These are phyloP conservation scores for Staphylotrichum tortipilum DNA, from an alignment of 495 filamentous ascomycete genomes.

Conservation along the genomic window DNA sequence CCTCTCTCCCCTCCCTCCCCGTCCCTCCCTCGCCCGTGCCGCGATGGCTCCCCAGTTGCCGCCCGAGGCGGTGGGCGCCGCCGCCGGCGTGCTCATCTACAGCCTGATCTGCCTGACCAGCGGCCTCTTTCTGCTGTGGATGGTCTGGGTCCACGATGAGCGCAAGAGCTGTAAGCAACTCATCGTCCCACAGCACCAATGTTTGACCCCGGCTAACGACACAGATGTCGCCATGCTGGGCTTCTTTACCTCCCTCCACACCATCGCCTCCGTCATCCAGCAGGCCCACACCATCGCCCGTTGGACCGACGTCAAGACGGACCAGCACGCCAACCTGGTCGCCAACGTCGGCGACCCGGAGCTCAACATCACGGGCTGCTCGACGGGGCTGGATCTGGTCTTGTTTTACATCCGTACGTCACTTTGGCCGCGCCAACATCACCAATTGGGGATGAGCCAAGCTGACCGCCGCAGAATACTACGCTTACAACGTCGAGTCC, in stretches of 20 bases:
- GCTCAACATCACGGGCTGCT: slow-evolving; percentile 38
- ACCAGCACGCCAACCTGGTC: slow-evolving; percentile 31
- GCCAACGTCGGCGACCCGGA: slow-evolving; percentile 31
- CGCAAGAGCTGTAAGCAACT: slow-evolving; percentile 37
- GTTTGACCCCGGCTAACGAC: slow-evolving; percentile 4
- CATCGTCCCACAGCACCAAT: neutral
- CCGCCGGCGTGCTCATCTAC: slow-evolving; percentile 32
- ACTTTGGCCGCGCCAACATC: neutral
- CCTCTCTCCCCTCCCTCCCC: neutral
- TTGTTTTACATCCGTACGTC: slow-evolving; percentile 41
- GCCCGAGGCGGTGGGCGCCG: slow-evolving; percentile 28
- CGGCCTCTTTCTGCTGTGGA: slow-evolving; percentile 29
- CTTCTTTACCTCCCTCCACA: slow-evolving; percentile 29
- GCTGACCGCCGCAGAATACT: slow-evolving; percentile 31
- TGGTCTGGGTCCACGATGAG: slow-evolving; percentile 38
- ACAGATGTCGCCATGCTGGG: slow-evolving; percentile 39
- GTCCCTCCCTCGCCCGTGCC: neutral
- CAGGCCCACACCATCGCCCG: slow-evolving; percentile 36
- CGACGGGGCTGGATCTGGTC: slow-evolving; percentile 34
- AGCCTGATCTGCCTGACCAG: slow-evolving; percentile 32
- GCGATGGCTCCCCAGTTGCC: slow-evolving; percentile 37
- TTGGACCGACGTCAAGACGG: slow-evolving; percentile 36
- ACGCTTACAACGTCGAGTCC: slow-evolving; percentile 42
- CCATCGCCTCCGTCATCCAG: slow-evolving; percentile 35
- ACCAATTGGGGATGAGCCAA: too few species aligned